Percentiles rank a stretch among this genome's conserved stretches.
Conservation (phyloP, 306 rosid species). For the Erythrophleum fordii region DNA sequence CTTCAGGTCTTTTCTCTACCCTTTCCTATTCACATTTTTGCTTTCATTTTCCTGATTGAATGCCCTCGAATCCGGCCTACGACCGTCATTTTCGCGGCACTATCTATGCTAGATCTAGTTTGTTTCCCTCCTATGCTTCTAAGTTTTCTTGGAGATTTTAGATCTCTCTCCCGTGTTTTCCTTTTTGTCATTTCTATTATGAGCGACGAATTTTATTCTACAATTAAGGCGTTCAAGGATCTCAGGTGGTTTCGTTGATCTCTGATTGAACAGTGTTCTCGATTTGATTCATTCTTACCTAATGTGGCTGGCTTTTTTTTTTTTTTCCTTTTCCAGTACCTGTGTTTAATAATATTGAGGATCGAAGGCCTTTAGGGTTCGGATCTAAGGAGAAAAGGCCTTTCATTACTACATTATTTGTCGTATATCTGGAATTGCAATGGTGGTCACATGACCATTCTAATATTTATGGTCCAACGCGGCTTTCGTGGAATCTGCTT, state of each 20-base stretch:
- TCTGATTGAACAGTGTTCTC: not conserved
- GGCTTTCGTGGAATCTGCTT: not conserved
- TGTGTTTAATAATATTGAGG: not conserved
- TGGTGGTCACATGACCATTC: not conserved
- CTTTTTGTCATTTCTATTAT: not conserved
- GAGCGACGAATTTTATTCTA: not conserved
- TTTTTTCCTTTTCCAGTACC: not conserved
- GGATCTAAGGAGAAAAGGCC: not conserved
- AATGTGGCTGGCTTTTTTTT: not conserved
- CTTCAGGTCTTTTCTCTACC: not conserved
- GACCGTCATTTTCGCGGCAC: not conserved
- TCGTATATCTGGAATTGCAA: not conserved
- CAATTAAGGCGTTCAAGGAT: not conserved
- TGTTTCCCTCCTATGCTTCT: not conserved
- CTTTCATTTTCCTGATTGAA: not conserved
- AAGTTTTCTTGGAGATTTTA: not conserved
- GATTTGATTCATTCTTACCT: not conserved
- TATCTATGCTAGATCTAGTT: not conserved
- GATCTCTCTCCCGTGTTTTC: not conserved
- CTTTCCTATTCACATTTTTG: not conserved
- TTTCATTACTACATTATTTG: not conserved
- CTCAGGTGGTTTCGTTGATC: not conserved
- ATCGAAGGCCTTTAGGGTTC: not conserved
- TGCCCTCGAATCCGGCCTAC: not conserved
- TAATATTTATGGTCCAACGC: not conserved